Percentiles rank a stretch among this genome's conserved stretches.
phyloP scores from a whole-genome alignment of 192 early-diverging fungal species.

The Podila verticillata region DNA sequence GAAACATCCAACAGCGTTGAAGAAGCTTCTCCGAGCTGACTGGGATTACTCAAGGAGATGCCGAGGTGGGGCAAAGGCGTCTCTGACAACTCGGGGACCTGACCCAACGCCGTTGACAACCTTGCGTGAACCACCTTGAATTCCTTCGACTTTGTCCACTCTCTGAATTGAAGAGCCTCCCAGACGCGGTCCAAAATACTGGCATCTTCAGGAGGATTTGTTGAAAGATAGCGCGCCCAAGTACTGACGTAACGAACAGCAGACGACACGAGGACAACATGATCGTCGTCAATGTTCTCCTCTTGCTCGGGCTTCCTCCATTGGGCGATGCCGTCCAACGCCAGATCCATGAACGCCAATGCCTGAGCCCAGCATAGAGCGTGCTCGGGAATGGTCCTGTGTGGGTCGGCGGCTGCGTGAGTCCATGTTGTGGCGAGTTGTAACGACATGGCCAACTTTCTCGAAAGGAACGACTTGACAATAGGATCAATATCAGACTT shows the following conservation, averaged over 20 bases:
- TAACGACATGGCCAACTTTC: slow-evolving; percentile 34
- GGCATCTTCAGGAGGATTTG: slow-evolving; percentile 36
- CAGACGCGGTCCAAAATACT: slow-evolving; percentile 42
- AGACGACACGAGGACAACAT: slow-evolving; percentile 19
- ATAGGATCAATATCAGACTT: slow-evolving; percentile 1
- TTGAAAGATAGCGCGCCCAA: slow-evolving; percentile 50
- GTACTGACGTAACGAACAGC: slow-evolving; percentile 45
- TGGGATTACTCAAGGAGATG: slow-evolving; percentile 36
- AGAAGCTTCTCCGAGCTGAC: slow-evolving; percentile 9
- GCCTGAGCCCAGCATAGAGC: slow-evolving; percentile 61
- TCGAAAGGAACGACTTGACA: slow-evolving; percentile 27
- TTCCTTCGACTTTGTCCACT: slow-evolving; percentile 10
- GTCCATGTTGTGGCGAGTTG: slow-evolving; percentile 43
- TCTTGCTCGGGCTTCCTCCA: slow-evolving; percentile 21
- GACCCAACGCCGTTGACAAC: neutral
- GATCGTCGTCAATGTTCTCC: slow-evolving; percentile 6
- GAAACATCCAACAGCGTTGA: slow-evolving; percentile 28
- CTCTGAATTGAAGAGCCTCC: slow-evolving; percentile 16
- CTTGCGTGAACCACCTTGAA: slow-evolving; percentile 20
- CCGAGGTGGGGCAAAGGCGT: slow-evolving; percentile 29
- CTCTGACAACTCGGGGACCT: slow-evolving; percentile 12
- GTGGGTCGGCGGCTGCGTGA: slow-evolving; percentile 56
- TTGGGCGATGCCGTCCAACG: slow-evolving; percentile 34
- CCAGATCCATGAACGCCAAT: slow-evolving; percentile 43
- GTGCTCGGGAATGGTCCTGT: slow-evolving; percentile 56